Conservation (phyloP, 1,284 basidiomycete species). For the Cystobasidium slooffiae region DNA sequence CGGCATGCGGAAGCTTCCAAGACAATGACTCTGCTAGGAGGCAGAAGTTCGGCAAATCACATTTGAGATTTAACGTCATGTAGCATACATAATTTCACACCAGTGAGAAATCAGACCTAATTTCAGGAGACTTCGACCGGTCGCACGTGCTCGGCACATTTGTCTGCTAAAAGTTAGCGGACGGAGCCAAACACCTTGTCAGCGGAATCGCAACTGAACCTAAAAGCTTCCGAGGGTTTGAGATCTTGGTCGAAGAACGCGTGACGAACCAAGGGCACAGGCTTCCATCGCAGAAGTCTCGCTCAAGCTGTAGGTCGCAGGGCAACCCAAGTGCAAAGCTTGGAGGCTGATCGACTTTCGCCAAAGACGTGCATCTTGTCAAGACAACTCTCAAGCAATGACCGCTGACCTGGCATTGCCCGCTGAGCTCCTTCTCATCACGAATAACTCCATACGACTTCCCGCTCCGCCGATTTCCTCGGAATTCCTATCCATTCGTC, state of each 20-base stretch:
- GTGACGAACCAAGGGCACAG: too few species aligned
- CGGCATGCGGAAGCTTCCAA: constrained; percentile 21
- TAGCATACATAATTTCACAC: neutral
- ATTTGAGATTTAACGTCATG: neutral
- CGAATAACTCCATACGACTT: constrained; percentile 14
- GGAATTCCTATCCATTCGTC: neutral
- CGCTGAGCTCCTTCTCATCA: constrained; percentile 23
- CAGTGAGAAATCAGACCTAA: too few species aligned
- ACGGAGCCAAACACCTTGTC: too few species aligned
- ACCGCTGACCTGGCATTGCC: neutral
- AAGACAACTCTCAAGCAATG: neutral
- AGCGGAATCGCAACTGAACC: too few species aligned
- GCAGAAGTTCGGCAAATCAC: neutral
- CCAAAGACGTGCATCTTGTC: neutral
- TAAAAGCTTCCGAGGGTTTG: too few species aligned
- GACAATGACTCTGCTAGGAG: constrained; percentile 29
- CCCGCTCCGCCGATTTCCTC: constrained; percentile 18
- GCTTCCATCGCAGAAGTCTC: too few species aligned
- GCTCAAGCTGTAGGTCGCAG: too few species aligned
- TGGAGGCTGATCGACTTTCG: neutral
- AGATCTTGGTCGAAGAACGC: neutral
- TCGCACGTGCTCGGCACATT: too few species aligned
- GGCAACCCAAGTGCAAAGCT: too few species aligned
- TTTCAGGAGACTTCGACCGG: too few species aligned
- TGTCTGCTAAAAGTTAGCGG: too few species aligned